Evolutionary conservation across 2,329 filamentous ascomycete species (phyloP).

Genomic region (Colletotrichum caudatum): DNA sequence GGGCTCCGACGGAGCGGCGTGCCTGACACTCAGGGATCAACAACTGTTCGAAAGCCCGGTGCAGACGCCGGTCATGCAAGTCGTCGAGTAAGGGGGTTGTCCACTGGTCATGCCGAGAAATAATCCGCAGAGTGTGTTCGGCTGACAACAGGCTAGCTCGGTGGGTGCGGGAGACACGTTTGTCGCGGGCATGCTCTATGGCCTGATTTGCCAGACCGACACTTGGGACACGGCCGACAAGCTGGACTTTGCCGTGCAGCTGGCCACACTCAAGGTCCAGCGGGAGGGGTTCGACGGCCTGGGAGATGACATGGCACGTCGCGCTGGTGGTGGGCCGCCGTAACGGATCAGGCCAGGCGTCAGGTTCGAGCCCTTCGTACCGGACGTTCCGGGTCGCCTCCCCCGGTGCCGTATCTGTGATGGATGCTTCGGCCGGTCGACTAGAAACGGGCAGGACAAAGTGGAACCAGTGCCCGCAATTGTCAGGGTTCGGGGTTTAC

Average conservation of each 20-base stretch:
- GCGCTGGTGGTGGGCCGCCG: conserved; percentile 42
- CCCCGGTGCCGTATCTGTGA: conserved; percentile 32
- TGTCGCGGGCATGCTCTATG: conserved; percentile 77
- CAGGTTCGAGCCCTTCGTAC: conserved; percentile 13
- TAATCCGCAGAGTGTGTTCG: background rate
- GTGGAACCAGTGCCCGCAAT: conserved; percentile 30
- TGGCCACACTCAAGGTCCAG: conserved; percentile 77
- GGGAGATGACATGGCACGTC: conserved; percentile 48
- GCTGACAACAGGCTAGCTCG: conserved; percentile 60
- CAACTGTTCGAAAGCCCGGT: conserved; percentile 58
- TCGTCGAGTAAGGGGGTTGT: conserved; percentile 69
- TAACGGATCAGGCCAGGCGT: conserved; percentile 34
- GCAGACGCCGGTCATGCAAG: conserved; percentile 51
- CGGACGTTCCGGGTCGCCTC: conserved; percentile 24
- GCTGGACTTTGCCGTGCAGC: conserved; percentile 71
- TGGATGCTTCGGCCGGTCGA: conserved; percentile 35
- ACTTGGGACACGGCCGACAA: conserved; percentile 63
- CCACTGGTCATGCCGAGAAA: conserved; percentile 3
- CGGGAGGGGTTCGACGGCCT: conserved; percentile 74
- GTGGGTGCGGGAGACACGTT: conserved; percentile 83
- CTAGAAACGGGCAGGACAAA: conserved; percentile 24
- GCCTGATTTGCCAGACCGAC: conserved; percentile 61
- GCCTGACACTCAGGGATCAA: conserved; percentile 53
- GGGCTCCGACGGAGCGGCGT: conserved; percentile 63
- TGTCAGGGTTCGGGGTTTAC: conserved; percentile 23